Conservation (phyloP, 306 rosid genomes). For the Casuarina glauca region DNA sequence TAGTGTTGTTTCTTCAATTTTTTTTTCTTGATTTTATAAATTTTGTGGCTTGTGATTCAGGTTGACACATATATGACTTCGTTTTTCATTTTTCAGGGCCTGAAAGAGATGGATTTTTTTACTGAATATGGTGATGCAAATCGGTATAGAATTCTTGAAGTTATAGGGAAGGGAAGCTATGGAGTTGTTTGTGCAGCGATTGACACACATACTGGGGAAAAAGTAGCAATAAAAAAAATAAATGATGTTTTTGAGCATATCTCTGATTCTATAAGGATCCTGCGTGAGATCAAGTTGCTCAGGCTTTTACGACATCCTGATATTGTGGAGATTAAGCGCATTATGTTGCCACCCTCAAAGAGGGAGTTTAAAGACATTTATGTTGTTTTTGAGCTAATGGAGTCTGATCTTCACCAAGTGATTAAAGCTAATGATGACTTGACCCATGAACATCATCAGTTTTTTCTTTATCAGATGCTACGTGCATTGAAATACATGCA, state of each 20-base stretch:
- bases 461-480: constrained; percentile 94
- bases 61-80: neutral
- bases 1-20: neutral
- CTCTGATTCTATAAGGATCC: constrained; percentile 86
- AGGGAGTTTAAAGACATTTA: constrained; percentile 89
- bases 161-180: constrained; percentile 93
- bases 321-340: constrained; percentile 90
- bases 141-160: constrained; percentile 85
- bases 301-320: constrained; percentile 95
- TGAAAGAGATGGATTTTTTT: constrained; percentile 74
- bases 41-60: neutral
- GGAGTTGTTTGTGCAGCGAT: constrained; percentile 96
- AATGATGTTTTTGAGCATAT: constrained; percentile 81
- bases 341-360: constrained; percentile 96
- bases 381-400: constrained; percentile 97
- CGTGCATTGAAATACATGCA: constrained; percentile 95
- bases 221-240: constrained; percentile 93
- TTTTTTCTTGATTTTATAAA: neutral
- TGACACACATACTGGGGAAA: constrained; percentile 85
- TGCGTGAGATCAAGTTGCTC: constrained; percentile 87
- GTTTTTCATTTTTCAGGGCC: constrained; percentile 43
- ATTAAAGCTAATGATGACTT: constrained; percentile 98
- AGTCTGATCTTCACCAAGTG: constrained; percentile 97
- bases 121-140: constrained; percentile 91
- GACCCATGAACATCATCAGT: constrained; percentile 88